Evolutionary conservation across 2,329 filamentous ascomycete genomes (phyloP).

Genomic region (Parascedosporium putredinis): DNA sequence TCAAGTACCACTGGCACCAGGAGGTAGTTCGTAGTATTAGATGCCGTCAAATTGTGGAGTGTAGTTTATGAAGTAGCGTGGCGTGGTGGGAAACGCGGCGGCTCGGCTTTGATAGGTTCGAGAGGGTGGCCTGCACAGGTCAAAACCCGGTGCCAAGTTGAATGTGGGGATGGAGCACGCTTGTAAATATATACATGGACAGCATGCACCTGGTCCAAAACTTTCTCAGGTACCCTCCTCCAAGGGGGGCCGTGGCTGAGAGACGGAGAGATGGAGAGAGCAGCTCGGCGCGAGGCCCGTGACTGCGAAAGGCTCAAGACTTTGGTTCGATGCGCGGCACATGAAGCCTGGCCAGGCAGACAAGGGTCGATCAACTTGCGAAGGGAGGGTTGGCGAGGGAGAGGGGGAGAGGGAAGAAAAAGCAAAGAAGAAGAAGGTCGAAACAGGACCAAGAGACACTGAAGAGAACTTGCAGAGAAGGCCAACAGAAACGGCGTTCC

Average conservation of each 20-base stretch:
- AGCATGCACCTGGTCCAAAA: background rate
- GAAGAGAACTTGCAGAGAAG: too few relatives aligned
- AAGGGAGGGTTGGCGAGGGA: background rate
- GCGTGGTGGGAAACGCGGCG: background rate
- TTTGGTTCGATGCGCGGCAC: background rate
- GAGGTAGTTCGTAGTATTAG: too few relatives aligned
- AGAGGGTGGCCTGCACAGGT: background rate
- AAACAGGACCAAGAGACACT: background rate
- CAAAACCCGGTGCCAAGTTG: slow-evolving; percentile 6
- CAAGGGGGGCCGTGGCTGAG: too few relatives aligned
- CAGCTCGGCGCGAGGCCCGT: background rate
- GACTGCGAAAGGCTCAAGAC: background rate
- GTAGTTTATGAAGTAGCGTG: background rate
- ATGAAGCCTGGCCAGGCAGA: background rate
- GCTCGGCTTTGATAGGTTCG: slow-evolving; percentile 1
- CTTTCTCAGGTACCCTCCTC: background rate
- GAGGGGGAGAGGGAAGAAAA: background rate
- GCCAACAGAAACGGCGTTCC: background rate
- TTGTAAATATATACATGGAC: slow-evolving; percentile 3
- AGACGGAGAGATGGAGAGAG: background rate
- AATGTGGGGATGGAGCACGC: slow-evolving; percentile 7
- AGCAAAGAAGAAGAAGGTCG: background rate
- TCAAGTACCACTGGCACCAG: slow-evolving; percentile 1
- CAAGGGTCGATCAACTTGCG: background rate
- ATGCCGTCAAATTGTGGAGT: background rate